Base-by-base conservation (phyloP, 2,329 filamentous ascomycete species). In the Hypoxylon sp. region DNA sequence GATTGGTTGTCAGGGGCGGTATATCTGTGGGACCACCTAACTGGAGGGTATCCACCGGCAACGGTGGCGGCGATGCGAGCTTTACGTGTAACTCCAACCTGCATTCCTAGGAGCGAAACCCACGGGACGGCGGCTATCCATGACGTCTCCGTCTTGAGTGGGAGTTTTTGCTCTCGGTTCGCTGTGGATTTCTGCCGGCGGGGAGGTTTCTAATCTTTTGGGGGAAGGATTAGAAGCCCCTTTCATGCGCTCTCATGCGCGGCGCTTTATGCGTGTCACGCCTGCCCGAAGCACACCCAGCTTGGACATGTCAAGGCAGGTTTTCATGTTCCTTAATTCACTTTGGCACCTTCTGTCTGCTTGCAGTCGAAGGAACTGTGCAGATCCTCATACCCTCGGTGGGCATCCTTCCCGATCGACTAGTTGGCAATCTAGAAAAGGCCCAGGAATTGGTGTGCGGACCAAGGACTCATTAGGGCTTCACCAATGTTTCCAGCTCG, bases 1-100 rank as follows among this genome's bases (percentile, higher is more conserved):
- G 46, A 50, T 50, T 50, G 46, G 46, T 29, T 44, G 39, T 9
- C 17, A 10, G 10, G n/a, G 39, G 10, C 22, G 39, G 39, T 39
- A 44, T 44, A 44, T 50, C 46, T 50, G 14, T 24, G 46, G 46
- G 46, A 50, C 46, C 46, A 29, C 19, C 19, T 22, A 50, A n/a
- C n/a, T n/a, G 29, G 13, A 50, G 24, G 24, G 8, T 50, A 50
- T 47, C 46, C 46, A n/a, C 10, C 13, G 46, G 22, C 13, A 6
- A 9, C 22, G 46, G 6, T 29, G 46, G 46, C 26, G 5, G 46
- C 24, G 46, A 50, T 50, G 46, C 17, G 46, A 17, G 46, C 14
- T 29, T 26, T 13, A 3, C 26, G 22, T 29, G 22, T 50, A 9
- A 3, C 46, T 26, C 8, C 22, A 17, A 50, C 24, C 46, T 44